Conservation (phyloP, 1,284 basidiomycete genomes). For the Phylloboletellus chloephorus region DNA sequence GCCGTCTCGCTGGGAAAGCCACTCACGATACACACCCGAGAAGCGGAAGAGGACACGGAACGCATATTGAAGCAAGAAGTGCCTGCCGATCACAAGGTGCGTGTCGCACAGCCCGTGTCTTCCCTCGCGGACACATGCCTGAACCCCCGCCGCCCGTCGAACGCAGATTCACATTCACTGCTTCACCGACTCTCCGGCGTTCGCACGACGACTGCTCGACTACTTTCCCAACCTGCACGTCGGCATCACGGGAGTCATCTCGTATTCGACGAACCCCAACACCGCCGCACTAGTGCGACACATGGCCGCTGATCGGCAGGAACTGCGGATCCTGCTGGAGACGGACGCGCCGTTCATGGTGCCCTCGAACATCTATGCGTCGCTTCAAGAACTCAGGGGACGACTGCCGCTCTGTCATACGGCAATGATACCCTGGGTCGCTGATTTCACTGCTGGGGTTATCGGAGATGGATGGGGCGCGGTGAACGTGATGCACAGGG, state of each 20-base stretch:
- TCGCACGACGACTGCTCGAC: conserved; percentile 62
- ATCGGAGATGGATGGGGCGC: conserved; percentile 50
- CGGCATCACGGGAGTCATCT: conserved; percentile 78
- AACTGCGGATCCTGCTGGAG: conserved; percentile 50
- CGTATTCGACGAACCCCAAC: conserved; percentile 66
- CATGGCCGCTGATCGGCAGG: conserved; percentile 33
- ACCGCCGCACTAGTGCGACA: conserved; percentile 56
- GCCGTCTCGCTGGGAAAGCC: conserved; percentile 67
- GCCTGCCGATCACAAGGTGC: conserved; percentile 60
- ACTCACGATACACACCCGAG: conserved; percentile 74
- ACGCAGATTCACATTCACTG: conserved; percentile 76
- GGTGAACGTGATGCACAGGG: conserved; percentile 54
- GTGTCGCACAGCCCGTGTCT: conserved; percentile 6
- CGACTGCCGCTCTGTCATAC: conserved; percentile 67
- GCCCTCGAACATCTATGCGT: conserved; percentile 63
- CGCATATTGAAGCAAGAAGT: conserved; percentile 67
- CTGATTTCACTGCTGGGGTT: conserved; percentile 60
- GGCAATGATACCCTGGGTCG: conserved; percentile 80
- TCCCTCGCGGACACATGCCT: neutral
- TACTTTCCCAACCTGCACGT: conserved; percentile 77
- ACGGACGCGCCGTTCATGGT: conserved; percentile 84
- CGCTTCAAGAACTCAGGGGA: conserved; percentile 50
- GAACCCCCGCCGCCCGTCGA: neutral
- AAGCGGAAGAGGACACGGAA: conserved; percentile 77
- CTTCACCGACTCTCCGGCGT: conserved; percentile 73